Evolutionary conservation across 2,329 filamentous ascomycete species (phyloP), one percentile per base, ranked within the genome.

Genomic region (Tolypocladium pustulatum): DNA sequence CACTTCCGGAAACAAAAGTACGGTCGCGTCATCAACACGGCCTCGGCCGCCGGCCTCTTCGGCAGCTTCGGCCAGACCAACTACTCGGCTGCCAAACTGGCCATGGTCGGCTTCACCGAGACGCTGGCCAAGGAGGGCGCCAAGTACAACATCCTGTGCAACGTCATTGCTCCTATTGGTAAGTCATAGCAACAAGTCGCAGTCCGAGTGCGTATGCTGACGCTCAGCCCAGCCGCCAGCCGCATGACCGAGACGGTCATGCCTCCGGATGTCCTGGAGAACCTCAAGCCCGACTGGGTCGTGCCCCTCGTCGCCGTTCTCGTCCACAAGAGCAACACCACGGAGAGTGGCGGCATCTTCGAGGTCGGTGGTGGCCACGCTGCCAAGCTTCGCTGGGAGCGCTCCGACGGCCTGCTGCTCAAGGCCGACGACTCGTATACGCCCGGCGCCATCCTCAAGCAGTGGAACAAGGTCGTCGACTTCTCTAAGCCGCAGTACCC

Each of bases 1-100:
- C 82, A 97, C 76, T 97, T 99, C 83, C 85, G 93, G 71, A 97
- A 97, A 80, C 94, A 99, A 78, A 97, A 97, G 84, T 99, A 90
- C 73, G 94, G 94, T 63, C 86, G 94, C 68, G 81, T 99, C 65
- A 96, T 99, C 78, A 97, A 95, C 81, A 97, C 94, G 30, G 86
- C 93, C 41, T 97, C 93, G n/a, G 91, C 91, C 59, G 92, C 94
- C 62, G 94, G 94, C 68, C 81, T 99, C 57, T 97, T 96, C 73
- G 94, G 94, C 69, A 94, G 85, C 77, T 97, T 97, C 70, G 94
- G 93, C 65, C 93, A 97, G 79, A 85, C 87, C 73, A 97, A 97
- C 78, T 99, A 99, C 78, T 96, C 93, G 57, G 92, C 94, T 61
- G 94, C 94, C 70, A 99, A 97, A 81, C 82, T 97, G 64, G 89